These are phyloP conservation scores for Amborella trichopoda DNA, from an alignment of 164 flowering plant species.

Conservation along the genomic window DNA sequence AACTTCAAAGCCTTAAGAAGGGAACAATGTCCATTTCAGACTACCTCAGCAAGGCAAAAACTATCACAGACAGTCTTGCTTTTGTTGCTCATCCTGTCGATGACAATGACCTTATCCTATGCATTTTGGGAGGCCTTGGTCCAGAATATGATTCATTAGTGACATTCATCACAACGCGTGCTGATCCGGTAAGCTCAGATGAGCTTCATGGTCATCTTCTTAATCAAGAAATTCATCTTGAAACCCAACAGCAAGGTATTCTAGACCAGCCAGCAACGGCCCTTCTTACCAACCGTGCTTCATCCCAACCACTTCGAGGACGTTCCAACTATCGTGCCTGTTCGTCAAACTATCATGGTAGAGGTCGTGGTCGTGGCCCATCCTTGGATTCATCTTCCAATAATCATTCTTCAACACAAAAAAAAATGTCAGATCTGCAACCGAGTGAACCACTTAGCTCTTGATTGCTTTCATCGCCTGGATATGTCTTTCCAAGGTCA, in stretches of 20 bases:
- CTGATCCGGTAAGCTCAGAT: not conserved
- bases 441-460: not conserved
- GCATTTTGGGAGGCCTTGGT: not conserved
- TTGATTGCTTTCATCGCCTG: conserved; percentile 1
- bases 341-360: not conserved
- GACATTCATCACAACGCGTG: not conserved
- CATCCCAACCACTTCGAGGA: no score
- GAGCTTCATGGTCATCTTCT: not conserved
- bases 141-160: not conserved
- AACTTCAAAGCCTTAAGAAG: not conserved
- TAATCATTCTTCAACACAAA: not conserved
- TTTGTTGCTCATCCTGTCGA: not conserved
- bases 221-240: not conserved
- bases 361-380: not conserved
- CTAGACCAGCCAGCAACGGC: not conserved
- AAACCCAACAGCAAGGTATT: not conserved
- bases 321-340: no score
- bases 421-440: not conserved
- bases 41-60: not conserved
- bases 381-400: not conserved
- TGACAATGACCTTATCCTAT: not conserved
- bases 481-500: not conserved
- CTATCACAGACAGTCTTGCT: not conserved
- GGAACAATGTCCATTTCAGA: not conserved
- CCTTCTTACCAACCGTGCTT: not conserved